Evolutionary conservation across 139 green algal genomes (phyloP).

Genomic region (Choricystis sp.): DNA sequence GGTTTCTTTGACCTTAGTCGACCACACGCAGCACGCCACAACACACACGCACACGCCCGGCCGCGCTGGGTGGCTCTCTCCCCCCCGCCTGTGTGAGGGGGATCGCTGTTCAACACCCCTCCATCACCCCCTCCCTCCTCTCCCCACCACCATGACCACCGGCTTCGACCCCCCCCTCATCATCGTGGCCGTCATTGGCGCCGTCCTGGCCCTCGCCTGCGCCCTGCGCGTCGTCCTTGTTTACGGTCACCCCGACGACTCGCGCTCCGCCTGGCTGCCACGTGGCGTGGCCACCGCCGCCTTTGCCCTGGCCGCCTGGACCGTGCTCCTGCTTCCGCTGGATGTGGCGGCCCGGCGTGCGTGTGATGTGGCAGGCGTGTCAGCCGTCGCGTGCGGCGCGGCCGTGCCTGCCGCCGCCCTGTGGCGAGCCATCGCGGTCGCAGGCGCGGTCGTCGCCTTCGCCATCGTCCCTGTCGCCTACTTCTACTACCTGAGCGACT

Average conservation of each 20-base stretch:
- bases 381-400: slow-evolving; percentile 52
- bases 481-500: slow-evolving; percentile 95
- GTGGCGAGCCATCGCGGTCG: slow-evolving; percentile 44
- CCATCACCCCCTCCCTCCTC: too few relatives aligned
- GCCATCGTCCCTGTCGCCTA: slow-evolving; percentile 81
- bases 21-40: too few relatives aligned
- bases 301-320: slow-evolving; percentile 52
- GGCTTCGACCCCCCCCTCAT: neutral
- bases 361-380: slow-evolving; percentile 46
- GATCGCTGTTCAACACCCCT: too few relatives aligned
- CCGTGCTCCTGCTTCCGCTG: slow-evolving; percentile 82
- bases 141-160: too few relatives aligned
- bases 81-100: too few relatives aligned
- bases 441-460: slow-evolving; percentile 59
- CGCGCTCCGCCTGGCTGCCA: neutral
- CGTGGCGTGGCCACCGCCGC: neutral
- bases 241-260: neutral
- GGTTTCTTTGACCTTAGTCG: too few relatives aligned
- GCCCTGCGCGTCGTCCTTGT: neutral
- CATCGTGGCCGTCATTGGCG: neutral
- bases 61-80: too few relatives aligned
- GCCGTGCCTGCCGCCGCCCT: slow-evolving; percentile 77
- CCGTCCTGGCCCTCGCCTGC: neutral
- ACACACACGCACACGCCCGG: too few relatives aligned
- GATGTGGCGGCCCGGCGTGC: slow-evolving; percentile 79